phyloP scores from a whole-genome alignment of 2,329 filamentous ascomycete species.

The Sphaerostilbella broomeana region DNA sequence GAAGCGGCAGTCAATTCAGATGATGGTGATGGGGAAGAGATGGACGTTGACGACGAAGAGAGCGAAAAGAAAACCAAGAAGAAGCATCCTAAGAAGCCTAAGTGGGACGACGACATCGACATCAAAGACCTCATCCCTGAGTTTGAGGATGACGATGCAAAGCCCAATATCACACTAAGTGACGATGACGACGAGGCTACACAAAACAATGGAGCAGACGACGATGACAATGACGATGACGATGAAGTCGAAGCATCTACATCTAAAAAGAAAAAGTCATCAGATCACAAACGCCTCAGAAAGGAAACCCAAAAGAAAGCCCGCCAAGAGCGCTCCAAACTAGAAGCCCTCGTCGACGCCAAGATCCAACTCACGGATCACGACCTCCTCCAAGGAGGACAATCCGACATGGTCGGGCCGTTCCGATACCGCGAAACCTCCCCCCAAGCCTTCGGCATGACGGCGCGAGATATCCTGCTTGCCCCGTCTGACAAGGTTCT shows the following conservation, averaged over 20 bases:
- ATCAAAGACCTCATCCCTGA: slow-evolving; percentile 88
- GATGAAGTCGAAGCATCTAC: slow-evolving; percentile 37
- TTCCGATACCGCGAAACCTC: slow-evolving; percentile 97
- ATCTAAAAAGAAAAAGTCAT: slow-evolving; percentile 55
- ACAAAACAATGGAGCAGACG: slow-evolving; percentile 30
- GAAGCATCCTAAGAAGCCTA: slow-evolving; percentile 50
- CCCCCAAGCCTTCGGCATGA: slow-evolving; percentile 83
- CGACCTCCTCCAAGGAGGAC: slow-evolving; percentile 47
- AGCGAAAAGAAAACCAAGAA: slow-evolving; percentile 38
- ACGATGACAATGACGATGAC: slow-evolving; percentile 30
- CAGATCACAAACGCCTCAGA: slow-evolving; percentile 54
- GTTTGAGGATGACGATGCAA: slow-evolving; percentile 60
- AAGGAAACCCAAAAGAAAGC: slow-evolving; percentile 59
- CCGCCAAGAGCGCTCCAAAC: slow-evolving; percentile 73
- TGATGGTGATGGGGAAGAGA: slow-evolving; percentile 59
- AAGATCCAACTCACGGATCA: slow-evolving; percentile 68
- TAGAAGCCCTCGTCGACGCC: slow-evolving; percentile 80
- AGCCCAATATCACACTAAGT: slow-evolving; percentile 49
- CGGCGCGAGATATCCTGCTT: slow-evolving; percentile 78
- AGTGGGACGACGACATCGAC: slow-evolving; percentile 95
- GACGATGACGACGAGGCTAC: no score
- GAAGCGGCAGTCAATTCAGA: slow-evolving; percentile 59
- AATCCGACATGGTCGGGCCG: slow-evolving; percentile 27
- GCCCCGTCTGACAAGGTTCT: slow-evolving; percentile 79
- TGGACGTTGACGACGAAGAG: slow-evolving; percentile 47